phyloP scores from a whole-genome alignment of 805 yeast genomes.

The Suhomyces sp. region DNA sequence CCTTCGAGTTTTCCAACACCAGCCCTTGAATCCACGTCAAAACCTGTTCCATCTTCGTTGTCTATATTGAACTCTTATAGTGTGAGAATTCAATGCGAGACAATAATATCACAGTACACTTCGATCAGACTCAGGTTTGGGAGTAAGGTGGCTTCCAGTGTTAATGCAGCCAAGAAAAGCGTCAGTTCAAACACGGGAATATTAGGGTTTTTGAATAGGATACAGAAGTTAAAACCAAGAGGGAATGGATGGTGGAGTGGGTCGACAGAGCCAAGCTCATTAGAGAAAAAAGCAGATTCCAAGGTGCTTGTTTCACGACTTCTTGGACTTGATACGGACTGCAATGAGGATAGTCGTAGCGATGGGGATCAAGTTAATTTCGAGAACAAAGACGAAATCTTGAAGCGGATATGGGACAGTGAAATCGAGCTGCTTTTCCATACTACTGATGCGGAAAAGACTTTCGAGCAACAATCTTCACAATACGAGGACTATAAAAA shows the following conservation, averaged over 20 bases:
- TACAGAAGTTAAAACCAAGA: not conserved
- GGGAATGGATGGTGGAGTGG: conserved; percentile 2
- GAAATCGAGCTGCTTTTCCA: conserved; percentile 5
- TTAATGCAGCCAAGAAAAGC: conserved; percentile 6
- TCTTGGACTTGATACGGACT: not conserved
- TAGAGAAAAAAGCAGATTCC: no score
- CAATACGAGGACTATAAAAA: not conserved
- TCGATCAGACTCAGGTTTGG: conserved; percentile 36
- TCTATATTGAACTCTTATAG: conserved; percentile 14
- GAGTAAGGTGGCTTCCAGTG: conserved; percentile 8
- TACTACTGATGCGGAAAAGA: not conserved
- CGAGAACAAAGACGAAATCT: conserved; percentile 4
- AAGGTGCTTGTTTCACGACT: no score
- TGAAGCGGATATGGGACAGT: conserved; percentile 12
- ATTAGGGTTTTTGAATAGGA: conserved; percentile 27
- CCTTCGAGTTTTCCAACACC: not conserved
- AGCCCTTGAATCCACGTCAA: no score
- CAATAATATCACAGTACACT: conserved; percentile 35
- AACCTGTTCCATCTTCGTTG: conserved; percentile 4
- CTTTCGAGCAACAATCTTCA: no score
- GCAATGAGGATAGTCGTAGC: no score
- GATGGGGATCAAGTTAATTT: not conserved
- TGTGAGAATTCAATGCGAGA: conserved; percentile 37
- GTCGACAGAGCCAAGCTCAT: not conserved
- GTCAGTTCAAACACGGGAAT: conserved; percentile 23